phyloP scores from a whole-genome alignment of 1,284 basidiomycete species.

The Leccinum solheimii region DNA sequence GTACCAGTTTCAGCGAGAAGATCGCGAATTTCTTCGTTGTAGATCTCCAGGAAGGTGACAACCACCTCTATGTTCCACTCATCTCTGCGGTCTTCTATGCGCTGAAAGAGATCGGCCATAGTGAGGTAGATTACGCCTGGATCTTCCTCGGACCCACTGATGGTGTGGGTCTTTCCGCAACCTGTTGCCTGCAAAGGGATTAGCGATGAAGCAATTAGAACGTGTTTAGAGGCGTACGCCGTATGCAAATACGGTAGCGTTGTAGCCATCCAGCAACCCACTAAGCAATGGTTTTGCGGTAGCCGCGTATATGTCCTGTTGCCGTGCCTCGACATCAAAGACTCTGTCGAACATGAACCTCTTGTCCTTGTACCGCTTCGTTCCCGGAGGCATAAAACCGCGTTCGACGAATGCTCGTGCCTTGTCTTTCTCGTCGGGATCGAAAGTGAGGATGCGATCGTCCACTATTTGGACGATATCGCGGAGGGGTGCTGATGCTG shows the following conservation, averaged over 20 bases:
- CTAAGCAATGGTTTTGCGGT: slow-evolving; percentile 84
- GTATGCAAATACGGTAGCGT: slow-evolving; percentile 96
- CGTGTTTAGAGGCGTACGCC: slow-evolving; percentile 64
- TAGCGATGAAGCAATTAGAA: slow-evolving; percentile 15
- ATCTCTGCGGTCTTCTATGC: slow-evolving; percentile 81
- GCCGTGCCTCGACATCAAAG: slow-evolving; percentile 75
- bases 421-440: slow-evolving; percentile 85
- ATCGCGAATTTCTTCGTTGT: slow-evolving; percentile 98
- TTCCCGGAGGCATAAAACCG: slow-evolving; percentile 80
- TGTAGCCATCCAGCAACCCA: slow-evolving; percentile 90
- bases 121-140: slow-evolving; percentile 94
- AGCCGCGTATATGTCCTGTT: slow-evolving; percentile 83
- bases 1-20: slow-evolving; percentile 77
- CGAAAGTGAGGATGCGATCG: slow-evolving; percentile 91
- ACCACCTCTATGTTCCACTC: slow-evolving; percentile 83
- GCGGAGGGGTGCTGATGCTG: slow-evolving; percentile 58
- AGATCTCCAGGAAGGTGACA: slow-evolving; percentile 95
- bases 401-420: slow-evolving; percentile 74
- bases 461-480: slow-evolving; percentile 80
- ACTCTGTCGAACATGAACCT: slow-evolving; percentile 96
- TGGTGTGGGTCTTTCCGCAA: slow-evolving; percentile 97
- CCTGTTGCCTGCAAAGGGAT: slow-evolving; percentile 78
- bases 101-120: slow-evolving; percentile 94
- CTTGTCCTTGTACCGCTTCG: slow-evolving; percentile 88
- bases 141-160: slow-evolving; percentile 84